Evolutionary conservation across 2,329 filamentous ascomycete genomes (phyloP).

Genomic region (Xylariaceae sp.): DNA sequence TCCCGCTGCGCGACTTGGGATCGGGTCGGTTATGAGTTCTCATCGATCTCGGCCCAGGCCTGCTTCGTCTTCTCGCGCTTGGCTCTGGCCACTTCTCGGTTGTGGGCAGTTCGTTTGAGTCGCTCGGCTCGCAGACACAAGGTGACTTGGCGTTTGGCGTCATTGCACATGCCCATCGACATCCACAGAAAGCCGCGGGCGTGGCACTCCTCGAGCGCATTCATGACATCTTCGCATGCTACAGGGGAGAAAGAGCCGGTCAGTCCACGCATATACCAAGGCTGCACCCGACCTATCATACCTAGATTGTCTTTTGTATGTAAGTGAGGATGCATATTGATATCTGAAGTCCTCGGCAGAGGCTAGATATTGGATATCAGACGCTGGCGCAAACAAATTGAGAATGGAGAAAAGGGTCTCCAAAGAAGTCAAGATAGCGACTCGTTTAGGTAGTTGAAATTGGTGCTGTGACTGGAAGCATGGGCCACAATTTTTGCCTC

Average conservation of each 20-base stretch:
- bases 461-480: conserved; percentile 14
- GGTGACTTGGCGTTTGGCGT: conserved; percentile 77
- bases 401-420: too few species aligned
- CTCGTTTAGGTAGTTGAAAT: background rate
- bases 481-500: conserved; percentile 22
- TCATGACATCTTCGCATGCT: conserved; percentile 96
- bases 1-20: too few species aligned
- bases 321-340: conserved; percentile 90
- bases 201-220: conserved; percentile 91
- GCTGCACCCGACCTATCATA: conserved; percentile 42
- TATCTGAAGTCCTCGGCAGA: background rate
- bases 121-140: conserved; percentile 78
- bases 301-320: conserved; percentile 89
- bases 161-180: conserved; percentile 83
- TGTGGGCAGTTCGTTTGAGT: conserved; percentile 68
- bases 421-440: too few species aligned
- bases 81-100: conserved; percentile 64
- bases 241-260: conserved; percentile 3
- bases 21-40: conserved; percentile 47
- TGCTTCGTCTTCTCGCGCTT: conserved; percentile 70
- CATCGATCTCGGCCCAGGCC: conserved; percentile 73
- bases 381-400: conserved; percentile 6
- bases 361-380: conserved; percentile 4
- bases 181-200: conserved; percentile 89
- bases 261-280: too few species aligned